Percentiles rank a stretch among this genome's conserved stretches.
Conservation (phyloP, 2,329 filamentous ascomycete species). For the Ampelomyces quisqualis region DNA sequence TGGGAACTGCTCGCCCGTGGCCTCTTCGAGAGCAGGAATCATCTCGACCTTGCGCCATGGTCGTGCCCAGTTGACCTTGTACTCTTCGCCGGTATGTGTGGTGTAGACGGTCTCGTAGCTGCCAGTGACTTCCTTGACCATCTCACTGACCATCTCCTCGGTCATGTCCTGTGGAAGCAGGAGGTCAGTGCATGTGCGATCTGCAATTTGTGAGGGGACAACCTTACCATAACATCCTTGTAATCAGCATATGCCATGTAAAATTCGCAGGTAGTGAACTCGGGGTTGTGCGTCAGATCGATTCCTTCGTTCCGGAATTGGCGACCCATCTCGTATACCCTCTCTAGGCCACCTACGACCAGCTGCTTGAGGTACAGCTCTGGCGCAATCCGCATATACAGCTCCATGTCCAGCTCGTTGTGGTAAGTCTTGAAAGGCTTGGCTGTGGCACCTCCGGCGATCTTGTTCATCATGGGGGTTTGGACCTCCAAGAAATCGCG, state of each 20-base stretch:
- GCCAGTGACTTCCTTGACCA: conserved; percentile 87
- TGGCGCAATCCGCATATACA: conserved; percentile 92
- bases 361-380: conserved; percentile 97
- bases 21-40: conserved; percentile 89
- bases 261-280: conserved; percentile 97
- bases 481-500: conserved; percentile 91
- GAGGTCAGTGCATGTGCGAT: too few relatives aligned
- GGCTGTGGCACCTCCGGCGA: conserved; percentile 92
- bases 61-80: conserved; percentile 92
- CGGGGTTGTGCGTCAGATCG: conserved; percentile 93
- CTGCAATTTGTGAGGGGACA: too few relatives aligned
- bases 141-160: conserved; percentile 85
- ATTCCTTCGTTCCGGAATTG: conserved; percentile 94
- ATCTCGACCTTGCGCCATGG: conserved; percentile 95
- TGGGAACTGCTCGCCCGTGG: conserved; percentile 90
- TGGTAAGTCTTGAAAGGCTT: conserved; percentile 94
- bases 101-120: conserved; percentile 82
- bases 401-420: conserved; percentile 91
- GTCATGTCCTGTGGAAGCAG: too few relatives aligned
- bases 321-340: conserved; percentile 92
- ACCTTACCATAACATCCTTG: conserved; percentile 90
- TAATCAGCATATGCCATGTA: conserved; percentile 72
- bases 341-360: conserved; percentile 89
- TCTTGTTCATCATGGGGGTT: conserved; percentile 93
- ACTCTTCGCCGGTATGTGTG: conserved; percentile 80